A percentile compares a stretch with the other conserved stretches of the same genome.
Evolutionary conservation across 2,329 filamentous ascomycete species (phyloP).

Genomic region (Cryphonectria naterciae): DNA sequence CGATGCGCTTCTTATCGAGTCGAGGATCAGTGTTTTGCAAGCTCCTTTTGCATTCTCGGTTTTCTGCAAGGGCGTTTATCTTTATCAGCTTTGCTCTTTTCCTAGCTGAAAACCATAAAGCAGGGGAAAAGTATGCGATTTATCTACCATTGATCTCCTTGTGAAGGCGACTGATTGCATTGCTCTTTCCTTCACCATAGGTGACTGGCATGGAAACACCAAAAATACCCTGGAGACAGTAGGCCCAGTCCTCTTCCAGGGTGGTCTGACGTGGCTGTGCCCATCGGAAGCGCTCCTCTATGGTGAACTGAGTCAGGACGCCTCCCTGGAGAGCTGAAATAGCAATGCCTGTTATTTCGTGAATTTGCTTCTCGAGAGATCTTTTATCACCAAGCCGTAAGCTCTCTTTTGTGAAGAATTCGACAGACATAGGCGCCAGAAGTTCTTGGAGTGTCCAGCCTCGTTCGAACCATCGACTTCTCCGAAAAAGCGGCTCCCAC

Average conservation of each 20-base stretch:
- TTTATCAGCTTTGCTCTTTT: neutral
- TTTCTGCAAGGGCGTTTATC: neutral
- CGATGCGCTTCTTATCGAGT: constrained; percentile 32
- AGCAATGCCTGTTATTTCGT: constrained; percentile 34
- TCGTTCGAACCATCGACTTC: constrained; percentile 18
- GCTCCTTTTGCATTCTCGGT: constrained; percentile 19
- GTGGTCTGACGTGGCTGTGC: constrained; percentile 32
- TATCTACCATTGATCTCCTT: constrained; percentile 5
- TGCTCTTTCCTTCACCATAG: constrained; percentile 31
- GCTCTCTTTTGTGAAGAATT: constrained; percentile 35
- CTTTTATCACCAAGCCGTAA: constrained; percentile 34
- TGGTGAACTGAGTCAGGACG: constrained; percentile 29
- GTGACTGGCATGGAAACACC: constrained; percentile 31
- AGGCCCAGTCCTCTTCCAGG: constrained; percentile 33
- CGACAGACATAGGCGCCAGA: constrained; percentile 34
- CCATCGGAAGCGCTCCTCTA: constrained; percentile 35
- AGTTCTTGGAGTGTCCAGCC: constrained; percentile 34
- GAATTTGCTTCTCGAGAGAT: constrained; percentile 32
- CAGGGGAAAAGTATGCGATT: neutral
- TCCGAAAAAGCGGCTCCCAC: constrained; percentile 19
- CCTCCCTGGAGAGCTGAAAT: constrained; percentile 29
- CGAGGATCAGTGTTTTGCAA: constrained; percentile 30
- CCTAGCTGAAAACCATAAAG: neutral
- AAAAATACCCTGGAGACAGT: constrained; percentile 35
- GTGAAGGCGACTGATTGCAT: constrained; percentile 30